These are phyloP conservation scores for Lavandula angustifolia DNA, from an alignment of 257 asterid genomes.

Conservation along the genomic window DNA sequence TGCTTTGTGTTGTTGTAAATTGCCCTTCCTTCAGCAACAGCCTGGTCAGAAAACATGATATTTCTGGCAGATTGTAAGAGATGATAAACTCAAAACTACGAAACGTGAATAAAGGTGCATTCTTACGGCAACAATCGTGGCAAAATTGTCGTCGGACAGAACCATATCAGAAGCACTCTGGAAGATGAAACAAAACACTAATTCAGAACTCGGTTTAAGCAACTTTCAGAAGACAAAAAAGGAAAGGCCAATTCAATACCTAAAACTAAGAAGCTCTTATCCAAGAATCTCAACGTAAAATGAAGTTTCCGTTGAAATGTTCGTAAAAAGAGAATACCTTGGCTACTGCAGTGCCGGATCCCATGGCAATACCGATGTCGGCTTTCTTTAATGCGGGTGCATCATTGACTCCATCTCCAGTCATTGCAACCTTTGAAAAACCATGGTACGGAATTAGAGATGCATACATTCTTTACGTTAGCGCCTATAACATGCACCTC, in stretches of 20 bases:
- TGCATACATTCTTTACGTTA: not conserved
- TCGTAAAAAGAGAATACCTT: conserved; percentile 58
- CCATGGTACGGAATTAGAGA: conserved; percentile 20
- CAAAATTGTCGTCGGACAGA: conserved; percentile 95
- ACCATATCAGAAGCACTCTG: conserved; percentile 99
- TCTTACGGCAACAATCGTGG: conserved; percentile 97
- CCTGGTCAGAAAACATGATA: conserved; percentile 49
- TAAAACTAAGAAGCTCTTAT: conserved; percentile 8
- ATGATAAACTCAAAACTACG: conserved; percentile 22
- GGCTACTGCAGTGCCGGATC: conserved; percentile 99
- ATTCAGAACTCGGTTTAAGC: conserved; percentile 31
- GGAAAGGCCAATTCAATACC: conserved; percentile 14
- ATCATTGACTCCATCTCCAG: conserved; percentile 99
- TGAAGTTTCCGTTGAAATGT: not conserved
- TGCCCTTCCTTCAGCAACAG: conserved; percentile 99
- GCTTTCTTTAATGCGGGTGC: conserved; percentile 99
- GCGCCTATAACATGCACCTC: conserved; percentile 24
- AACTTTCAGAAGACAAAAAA: not conserved
- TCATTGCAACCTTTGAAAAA: conserved; percentile 90
- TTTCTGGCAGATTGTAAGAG: conserved; percentile 11
- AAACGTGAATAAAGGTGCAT: conserved; percentile 22
- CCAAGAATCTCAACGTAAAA: conserved; percentile 2
- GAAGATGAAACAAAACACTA: conserved; percentile 37
- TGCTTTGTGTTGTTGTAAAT: conserved; percentile 95
- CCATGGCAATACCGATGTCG: conserved; percentile 98